Evolutionary conservation across 179 eudicot species (phyloP), one percentile per base, ranked within the genome.

Genomic region (Camellia oleifera): DNA sequence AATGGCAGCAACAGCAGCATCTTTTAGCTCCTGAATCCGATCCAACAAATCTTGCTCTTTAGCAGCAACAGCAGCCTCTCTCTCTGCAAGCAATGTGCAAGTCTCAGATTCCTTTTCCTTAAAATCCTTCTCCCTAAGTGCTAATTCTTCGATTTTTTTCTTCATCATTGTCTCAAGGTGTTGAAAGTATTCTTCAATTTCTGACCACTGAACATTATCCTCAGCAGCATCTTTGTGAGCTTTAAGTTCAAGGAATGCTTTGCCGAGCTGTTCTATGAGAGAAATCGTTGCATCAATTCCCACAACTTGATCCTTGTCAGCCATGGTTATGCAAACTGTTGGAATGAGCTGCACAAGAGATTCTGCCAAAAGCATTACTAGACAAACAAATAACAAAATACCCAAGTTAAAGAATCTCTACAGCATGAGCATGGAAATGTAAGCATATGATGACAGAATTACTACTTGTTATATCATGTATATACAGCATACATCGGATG

Each of bases 1-100:
- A 83, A 92, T 90, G 74, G 88, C 86, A 78, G 87, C 85, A 74
- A 88, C 91, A 67, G 96, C 91, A 81, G 86, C 87, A 87, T 92
- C 91, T 85, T 89, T 91, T 20, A 91, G 82, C 64, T 85, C 94
- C 83, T 92, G 97, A 69, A 91, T 80, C 63, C 75, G 83, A 72
- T 92, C 91, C 75, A 86, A 65, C 82, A 91, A 14, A 64, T 83
- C 91, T 81, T 85, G 96, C 85, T 92, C 94, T 87, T 88, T 87
- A 42, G 89, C 87, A 72, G 77, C 73, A 74, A 92, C 87, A 56
- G 76, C 84, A 73, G 87, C 85, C 84, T 89, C 90, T 77, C 82
- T 85, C 82, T 83, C 89, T 48, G 83, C 87, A 76, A 91, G 81
- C 11, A 87, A 48, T 72, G 72, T n/a, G 23, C 15, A 82, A 75